A percentile compares a stretch with the other conserved stretches of the same genome.
Conservation (phyloP, 2,329 filamentous ascomycete species). For the Pseudomassariella vexata region DNA sequence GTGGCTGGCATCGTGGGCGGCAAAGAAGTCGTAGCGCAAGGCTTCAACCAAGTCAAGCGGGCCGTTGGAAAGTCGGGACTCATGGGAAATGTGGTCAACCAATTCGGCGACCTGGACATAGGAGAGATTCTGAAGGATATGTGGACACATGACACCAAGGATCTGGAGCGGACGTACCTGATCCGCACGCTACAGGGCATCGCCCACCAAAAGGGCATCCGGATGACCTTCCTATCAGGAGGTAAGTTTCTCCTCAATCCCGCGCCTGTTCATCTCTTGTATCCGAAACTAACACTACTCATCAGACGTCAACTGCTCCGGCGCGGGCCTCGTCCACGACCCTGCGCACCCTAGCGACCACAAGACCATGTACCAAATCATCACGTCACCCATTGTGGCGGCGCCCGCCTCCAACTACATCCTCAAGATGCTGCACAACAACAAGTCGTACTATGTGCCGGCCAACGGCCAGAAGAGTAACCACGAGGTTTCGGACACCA, state of each 20-base stretch:
- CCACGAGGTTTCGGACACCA: conserved; percentile 78
- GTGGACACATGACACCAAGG: conserved; percentile 98
- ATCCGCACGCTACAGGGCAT: conserved; percentile 95
- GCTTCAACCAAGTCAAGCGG: conserved; percentile 93
- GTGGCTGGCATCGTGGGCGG: conserved; percentile 94
- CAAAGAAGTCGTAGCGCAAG: conserved; percentile 85
- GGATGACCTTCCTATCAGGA: conserved; percentile 95
- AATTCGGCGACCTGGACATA: conserved; percentile 93
- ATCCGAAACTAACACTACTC: conserved; percentile 14
- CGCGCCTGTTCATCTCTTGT: not conserved
- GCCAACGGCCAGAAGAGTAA: conserved; percentile 72
- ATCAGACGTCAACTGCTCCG: conserved; percentile 77
- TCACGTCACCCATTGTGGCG: conserved; percentile 87
- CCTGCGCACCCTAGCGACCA: conserved; percentile 86
- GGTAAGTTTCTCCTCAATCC: conserved; percentile 41
- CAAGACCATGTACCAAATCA: conserved; percentile 99
- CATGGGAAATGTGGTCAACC: conserved; percentile 92
- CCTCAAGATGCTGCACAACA: conserved; percentile 91
- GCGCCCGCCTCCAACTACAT: conserved; percentile 80
- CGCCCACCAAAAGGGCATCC: conserved; percentile 86
- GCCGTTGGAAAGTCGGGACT: conserved; percentile 91
- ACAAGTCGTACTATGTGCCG: conserved; percentile 86
- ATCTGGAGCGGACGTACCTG: conserved; percentile 92
- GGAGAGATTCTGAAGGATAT: conserved; percentile 91
- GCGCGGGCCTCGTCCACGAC: conserved; percentile 91